These are phyloP conservation scores for Carex parvula DNA, from an alignment of 176 grass and related monocot species.

Conservation along the genomic window DNA sequence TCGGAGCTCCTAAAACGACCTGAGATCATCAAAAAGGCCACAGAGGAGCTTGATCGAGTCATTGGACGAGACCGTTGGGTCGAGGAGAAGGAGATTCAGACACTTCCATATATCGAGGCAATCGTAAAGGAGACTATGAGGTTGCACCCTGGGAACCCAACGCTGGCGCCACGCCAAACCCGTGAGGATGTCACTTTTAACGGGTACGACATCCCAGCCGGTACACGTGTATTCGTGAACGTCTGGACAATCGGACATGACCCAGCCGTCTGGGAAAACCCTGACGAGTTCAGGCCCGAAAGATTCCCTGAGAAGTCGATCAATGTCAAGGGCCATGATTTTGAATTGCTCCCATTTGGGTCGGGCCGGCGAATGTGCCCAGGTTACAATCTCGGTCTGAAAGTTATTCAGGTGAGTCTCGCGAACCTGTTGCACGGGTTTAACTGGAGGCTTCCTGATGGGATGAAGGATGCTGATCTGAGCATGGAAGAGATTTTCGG, in stretches of 20 bases:
- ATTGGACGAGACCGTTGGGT: conserved; percentile 38
- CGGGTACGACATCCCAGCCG: conserved; percentile 39
- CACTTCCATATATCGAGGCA: conserved; percentile 46
- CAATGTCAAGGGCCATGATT: conserved; percentile 57
- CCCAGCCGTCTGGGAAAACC: conserved; percentile 41
- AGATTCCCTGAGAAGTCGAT: conserved; percentile 35
- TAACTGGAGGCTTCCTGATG: conserved; percentile 42
- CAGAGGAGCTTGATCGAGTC: conserved; percentile 49
- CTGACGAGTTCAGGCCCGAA: conserved; percentile 48
- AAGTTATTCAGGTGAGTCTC: conserved; percentile 40
- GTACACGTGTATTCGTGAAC: conserved; percentile 42
- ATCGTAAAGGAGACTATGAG: conserved; percentile 62
- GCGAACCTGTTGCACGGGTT: conserved; percentile 60
- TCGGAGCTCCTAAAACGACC: conserved; percentile 51
- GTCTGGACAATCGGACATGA: conserved; percentile 50
- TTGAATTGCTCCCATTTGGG: conserved; percentile 51
- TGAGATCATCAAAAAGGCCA: conserved; percentile 37
- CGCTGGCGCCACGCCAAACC: conserved; percentile 39
- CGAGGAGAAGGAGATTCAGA: conserved; percentile 37
- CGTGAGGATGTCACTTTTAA: conserved; percentile 33
- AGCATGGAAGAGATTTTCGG: conserved; percentile 53
- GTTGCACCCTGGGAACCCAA: conserved; percentile 40
- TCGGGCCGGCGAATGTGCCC: conserved; percentile 62
- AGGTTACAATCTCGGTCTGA: conserved; percentile 46
- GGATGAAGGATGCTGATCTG: conserved; percentile 32